These are phyloP conservation scores for Nicotiana benthamiana DNA, from an alignment of 257 asterid genomes.

Conservation along the genomic window DNA sequence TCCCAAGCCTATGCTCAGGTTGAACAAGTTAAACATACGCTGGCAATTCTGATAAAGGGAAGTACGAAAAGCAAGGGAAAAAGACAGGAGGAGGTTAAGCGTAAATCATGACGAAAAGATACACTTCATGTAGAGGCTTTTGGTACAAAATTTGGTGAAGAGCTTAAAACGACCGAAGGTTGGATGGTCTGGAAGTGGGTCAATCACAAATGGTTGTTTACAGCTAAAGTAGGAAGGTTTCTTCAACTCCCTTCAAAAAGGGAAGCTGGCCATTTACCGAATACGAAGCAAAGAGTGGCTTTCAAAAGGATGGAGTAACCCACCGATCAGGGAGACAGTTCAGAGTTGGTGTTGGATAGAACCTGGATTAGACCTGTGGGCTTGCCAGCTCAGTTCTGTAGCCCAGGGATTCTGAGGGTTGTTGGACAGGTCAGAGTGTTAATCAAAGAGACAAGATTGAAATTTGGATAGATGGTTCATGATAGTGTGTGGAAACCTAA, in stretches of 20 bases:
- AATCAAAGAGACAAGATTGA: neutral
- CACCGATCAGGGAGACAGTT: neutral
- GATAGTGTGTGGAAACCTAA: neutral
- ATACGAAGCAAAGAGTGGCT: neutral
- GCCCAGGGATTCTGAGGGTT: neutral
- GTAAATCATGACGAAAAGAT: neutral
- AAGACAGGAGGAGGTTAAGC: neutral
- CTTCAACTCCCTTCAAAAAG: neutral
- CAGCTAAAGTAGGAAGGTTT: neutral
- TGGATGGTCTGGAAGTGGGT: neutral
- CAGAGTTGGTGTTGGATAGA: neutral
- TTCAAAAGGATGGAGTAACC: neutral
- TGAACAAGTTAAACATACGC: neutral
- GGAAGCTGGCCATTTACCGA: neutral
- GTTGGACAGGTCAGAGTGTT: neutral
- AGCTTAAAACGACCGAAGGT: neutral
- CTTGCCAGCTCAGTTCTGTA: neutral
- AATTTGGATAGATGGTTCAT: neutral
- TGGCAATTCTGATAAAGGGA: neutral
- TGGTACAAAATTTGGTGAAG: neutral
- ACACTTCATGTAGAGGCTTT: neutral
- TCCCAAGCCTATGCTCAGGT: neutral
- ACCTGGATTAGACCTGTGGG: neutral
- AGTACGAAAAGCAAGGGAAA: neutral
- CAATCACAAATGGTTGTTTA: neutral